Conservation (phyloP, 2,329 filamentous ascomycete genomes). For the Hypomyces perniciosus region DNA sequence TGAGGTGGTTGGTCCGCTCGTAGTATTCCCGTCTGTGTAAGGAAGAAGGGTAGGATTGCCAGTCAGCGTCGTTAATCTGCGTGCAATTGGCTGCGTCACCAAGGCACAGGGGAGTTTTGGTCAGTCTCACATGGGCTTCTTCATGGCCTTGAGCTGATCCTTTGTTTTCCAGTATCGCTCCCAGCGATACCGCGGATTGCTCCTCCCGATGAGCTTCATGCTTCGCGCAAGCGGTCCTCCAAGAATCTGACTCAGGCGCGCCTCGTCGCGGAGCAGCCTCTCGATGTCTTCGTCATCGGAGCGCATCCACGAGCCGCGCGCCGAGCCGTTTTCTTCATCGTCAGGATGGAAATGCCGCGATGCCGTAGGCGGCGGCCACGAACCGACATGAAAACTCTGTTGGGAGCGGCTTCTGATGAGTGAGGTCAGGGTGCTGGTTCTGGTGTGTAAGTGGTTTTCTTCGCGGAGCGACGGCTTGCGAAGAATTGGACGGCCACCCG, state of each 20-base stretch:
- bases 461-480: constrained; percentile 29
- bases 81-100: neutral
- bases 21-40: constrained; percentile 67
- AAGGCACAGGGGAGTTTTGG: neutral
- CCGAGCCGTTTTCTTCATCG: constrained; percentile 27
- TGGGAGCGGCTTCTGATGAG: constrained; percentile 36
- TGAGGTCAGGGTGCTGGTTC: constrained; percentile 32
- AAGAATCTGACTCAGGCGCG: constrained; percentile 53
- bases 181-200: constrained; percentile 81
- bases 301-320: constrained; percentile 16
- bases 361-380: constrained; percentile 17
- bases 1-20: constrained; percentile 78
- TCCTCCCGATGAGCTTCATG: constrained; percentile 82
- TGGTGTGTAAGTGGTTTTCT: constrained; percentile 28
- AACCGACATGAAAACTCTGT: constrained; percentile 23
- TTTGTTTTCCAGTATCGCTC: constrained; percentile 80
- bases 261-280: constrained; percentile 47
- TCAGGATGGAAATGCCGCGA: constrained; percentile 18
- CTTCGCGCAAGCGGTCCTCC: constrained; percentile 70
- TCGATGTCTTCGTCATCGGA: constrained; percentile 39
- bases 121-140: constrained; percentile 55
- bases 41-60: neutral
- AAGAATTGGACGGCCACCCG: constrained; percentile 19
- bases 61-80: neutral
- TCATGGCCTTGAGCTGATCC: constrained; percentile 65